These are phyloP conservation scores for Lignosus rhinocerotis DNA, from an alignment of 1,284 basidiomycete genomes.

Conservation along the genomic window DNA sequence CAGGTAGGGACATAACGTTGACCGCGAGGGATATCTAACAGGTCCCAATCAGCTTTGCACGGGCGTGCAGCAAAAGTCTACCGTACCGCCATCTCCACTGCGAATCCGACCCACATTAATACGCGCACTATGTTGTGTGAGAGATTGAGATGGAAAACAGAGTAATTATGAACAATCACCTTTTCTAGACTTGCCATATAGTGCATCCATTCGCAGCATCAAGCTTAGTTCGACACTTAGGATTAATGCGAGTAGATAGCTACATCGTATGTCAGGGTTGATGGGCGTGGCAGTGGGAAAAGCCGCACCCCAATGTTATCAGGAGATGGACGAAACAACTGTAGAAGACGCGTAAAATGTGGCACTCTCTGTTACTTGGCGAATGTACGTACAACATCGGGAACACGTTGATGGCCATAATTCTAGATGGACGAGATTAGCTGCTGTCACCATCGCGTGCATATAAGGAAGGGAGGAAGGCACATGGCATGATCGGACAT, in stretches of 20 bases:
- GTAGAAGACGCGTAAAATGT: not conserved
- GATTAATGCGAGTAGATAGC: slow-evolving; percentile 4
- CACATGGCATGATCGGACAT: too few species aligned
- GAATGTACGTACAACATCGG: slow-evolving; percentile 11
- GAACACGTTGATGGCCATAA: slow-evolving; percentile 1
- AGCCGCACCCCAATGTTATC: not conserved
- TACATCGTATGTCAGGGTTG: not conserved
- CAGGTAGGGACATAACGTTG: not conserved
- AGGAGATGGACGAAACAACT: slow-evolving; percentile 12
- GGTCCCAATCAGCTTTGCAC: not conserved
- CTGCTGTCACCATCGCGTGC: too few species aligned
- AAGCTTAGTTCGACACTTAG: slow-evolving; percentile 20
- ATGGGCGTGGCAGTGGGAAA: not conserved
- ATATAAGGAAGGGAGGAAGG: too few species aligned
- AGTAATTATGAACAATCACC: not conserved
- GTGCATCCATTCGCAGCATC: slow-evolving; percentile 21
- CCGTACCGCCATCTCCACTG: slow-evolving; percentile 9
- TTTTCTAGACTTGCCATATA: slow-evolving; percentile 13
- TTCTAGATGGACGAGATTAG: not conserved
- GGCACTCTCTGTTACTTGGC: too few species aligned
- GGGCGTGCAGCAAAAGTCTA: not conserved
- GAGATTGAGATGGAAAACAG: not conserved
- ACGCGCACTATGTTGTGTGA: slow-evolving; percentile 5
- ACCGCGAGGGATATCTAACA: not conserved
- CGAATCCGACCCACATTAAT: slow-evolving; percentile 7